phyloP scores from a whole-genome alignment of 1,284 basidiomycete species.

The Heterobasidion irregulare region DNA sequence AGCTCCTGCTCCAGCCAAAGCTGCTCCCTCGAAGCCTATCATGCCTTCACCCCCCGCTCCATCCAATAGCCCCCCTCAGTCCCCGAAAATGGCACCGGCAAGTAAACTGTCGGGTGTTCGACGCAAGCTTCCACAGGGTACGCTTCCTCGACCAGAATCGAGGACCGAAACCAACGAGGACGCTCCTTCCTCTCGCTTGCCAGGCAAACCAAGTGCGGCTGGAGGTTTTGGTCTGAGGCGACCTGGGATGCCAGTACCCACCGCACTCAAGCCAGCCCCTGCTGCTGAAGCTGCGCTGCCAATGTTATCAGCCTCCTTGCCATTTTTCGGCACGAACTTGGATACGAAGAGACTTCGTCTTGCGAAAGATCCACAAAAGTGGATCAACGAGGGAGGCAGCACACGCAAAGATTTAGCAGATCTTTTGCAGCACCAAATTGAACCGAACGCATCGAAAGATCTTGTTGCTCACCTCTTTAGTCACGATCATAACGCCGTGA shows the following conservation, averaged over 20 bases:
- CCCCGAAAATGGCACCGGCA: conserved; percentile 17
- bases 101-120: conserved; percentile 57
- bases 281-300: conserved; percentile 24
- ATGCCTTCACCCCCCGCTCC: conserved; percentile 2
- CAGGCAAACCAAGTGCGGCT: conserved; percentile 32
- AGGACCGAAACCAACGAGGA: conserved; percentile 49
- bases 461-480: conserved; percentile 84
- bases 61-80: conserved; percentile 14
- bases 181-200: conserved; percentile 26
- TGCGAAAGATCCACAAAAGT: conserved; percentile 71
- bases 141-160: conserved; percentile 48
- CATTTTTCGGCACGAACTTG: conserved; percentile 64
- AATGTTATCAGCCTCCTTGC: conserved; percentile 28
- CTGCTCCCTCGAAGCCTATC: conserved; percentile 12
- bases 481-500: conserved; percentile 92
- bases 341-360: conserved; percentile 72
- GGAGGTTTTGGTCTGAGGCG: conserved; percentile 39
- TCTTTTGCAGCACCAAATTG: conserved; percentile 87
- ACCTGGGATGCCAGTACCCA: conserved; percentile 26
- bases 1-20: conserved; percentile 16
- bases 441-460: conserved; percentile 72
- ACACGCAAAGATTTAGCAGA: conserved; percentile 86
- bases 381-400: conserved; percentile 79
- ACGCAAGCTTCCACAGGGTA: conserved; percentile 62
- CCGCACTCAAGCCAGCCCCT: conserved; percentile 18